Conservation (phyloP, 441 rosid genomes). For the Viola pubescens region DNA sequence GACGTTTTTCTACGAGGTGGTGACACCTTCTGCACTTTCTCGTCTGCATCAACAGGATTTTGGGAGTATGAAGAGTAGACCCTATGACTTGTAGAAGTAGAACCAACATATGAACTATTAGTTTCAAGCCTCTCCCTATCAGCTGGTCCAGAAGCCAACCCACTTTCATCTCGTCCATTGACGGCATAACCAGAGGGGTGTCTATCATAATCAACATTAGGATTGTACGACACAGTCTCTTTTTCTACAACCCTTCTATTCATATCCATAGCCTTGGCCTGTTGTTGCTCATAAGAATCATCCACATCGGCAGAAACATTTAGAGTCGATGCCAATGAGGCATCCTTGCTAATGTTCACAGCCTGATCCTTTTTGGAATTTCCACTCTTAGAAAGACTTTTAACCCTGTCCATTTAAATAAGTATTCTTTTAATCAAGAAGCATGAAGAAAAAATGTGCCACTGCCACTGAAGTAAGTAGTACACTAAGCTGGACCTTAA, state of each 20-base stretch:
- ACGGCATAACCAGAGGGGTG: conserved; percentile 37
- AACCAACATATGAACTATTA: conserved; percentile 23
- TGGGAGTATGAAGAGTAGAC: conserved; percentile 39
- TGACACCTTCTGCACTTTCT: conserved; percentile 70
- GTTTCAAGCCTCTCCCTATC: conserved; percentile 56
- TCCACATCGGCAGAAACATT: conserved; percentile 41
- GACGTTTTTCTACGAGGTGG: conserved; percentile 74
- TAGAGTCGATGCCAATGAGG: conserved; percentile 33
- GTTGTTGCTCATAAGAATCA: conserved; percentile 52
- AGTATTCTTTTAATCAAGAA: conserved; percentile 13
- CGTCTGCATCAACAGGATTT: conserved; percentile 50
- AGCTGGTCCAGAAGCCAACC: conserved; percentile 34
- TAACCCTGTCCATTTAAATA: conserved; percentile 56
- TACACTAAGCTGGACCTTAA: conserved; percentile 13
- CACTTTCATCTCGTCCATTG: conserved; percentile 53
- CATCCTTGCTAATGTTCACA: conserved; percentile 49
- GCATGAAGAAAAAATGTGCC: neutral
- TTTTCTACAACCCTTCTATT: conserved; percentile 52
- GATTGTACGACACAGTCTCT: conserved; percentile 38
- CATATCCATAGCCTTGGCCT: conserved; percentile 43
- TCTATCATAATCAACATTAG: conserved; percentile 39
- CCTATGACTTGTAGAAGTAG: conserved; percentile 38
- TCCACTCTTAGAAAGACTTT: conserved; percentile 92
- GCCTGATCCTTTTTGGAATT: conserved; percentile 72
- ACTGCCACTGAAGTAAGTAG: conserved; percentile 9